Evolutionary conservation across 768 basidiomycete genomes (phyloP), one percentile per base, ranked within the genome.

Genomic region (Pleurotus pulmonarius): DNA sequence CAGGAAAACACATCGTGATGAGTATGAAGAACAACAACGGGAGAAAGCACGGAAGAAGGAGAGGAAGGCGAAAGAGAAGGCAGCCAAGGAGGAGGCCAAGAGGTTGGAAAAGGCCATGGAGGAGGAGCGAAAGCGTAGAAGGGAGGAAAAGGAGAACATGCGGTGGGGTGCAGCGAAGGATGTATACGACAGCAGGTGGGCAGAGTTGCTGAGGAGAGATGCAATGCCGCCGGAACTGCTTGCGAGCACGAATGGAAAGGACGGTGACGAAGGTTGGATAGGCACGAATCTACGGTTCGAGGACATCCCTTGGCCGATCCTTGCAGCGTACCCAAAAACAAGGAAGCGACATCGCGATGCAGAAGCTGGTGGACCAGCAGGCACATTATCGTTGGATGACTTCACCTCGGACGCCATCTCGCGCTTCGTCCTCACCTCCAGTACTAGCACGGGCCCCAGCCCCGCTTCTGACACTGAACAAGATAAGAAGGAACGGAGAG

Each of bases 281-380:
- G n/a, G 41, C 11, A 44, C 53, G n/a, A 59, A 61, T 38, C 47
- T 89, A 29, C 63, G 59, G 5, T 85, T 87, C 60, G 62, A 62
- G 39, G 85, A 88, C 61, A 81, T 91, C n/a, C 89, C 89, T 2
- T 91, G 88, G 89, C 89, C 89, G 1, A 69, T 88, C 49, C 67
- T 77, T 26, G 58, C 69, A 43, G 67, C 72, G 1, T 64, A 77
- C 63, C 64, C 58, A 46, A 61, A 67, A 16, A 24, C 18, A 60
- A 65, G 57, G 57, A 51, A 40, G 58, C 58, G 46, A n/a, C 45
- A 18, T 25, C 24, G 25, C 22, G 38, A 60, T 15, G 16, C 25
- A 45, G 48, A 38, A 29, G 57, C 58, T 2, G 11, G 29, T 34
- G 29, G 29, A 11, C 11, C 29, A 34, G 40, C 61, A 43, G 57